These are phyloP conservation scores for Cytospora schulzeri DNA, from an alignment of 2,329 filamentous ascomycete species.

Conservation along the genomic window DNA sequence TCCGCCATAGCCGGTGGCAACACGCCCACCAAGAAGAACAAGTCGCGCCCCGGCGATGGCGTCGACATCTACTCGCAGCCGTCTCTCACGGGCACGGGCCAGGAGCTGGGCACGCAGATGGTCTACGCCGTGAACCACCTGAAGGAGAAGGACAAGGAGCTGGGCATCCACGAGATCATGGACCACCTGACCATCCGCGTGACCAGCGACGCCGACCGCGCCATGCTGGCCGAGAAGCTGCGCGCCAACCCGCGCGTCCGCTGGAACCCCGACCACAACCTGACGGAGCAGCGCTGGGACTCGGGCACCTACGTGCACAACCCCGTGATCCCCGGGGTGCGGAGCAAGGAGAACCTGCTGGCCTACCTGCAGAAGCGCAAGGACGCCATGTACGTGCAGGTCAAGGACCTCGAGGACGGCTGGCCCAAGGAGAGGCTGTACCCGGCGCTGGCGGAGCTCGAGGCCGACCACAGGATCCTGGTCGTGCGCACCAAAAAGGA, in stretches of 20 bases:
- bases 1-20: slow-evolving; percentile 52
- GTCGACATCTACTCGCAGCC: slow-evolving; percentile 74
- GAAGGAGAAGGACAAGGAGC: slow-evolving; percentile 69
- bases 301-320: slow-evolving; percentile 79
- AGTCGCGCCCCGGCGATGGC: slow-evolving; percentile 52
- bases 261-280: slow-evolving; percentile 57
- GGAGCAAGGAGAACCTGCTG: slow-evolving; percentile 74
- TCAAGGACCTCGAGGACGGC: slow-evolving; percentile 93
- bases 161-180: slow-evolving; percentile 75
- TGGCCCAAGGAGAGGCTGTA: slow-evolving; percentile 76
- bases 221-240: slow-evolving; percentile 68
- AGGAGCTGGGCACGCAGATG: slow-evolving; percentile 83
- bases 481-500: slow-evolving; percentile 94
- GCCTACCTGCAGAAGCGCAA: slow-evolving; percentile 79
- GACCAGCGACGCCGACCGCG: slow-evolving; percentile 62
- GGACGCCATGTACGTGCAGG: slow-evolving; percentile 77
- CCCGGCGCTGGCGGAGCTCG: slow-evolving; percentile 74
- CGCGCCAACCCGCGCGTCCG: slow-evolving; percentile 63
- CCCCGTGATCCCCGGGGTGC: slow-evolving; percentile 79
- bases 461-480: slow-evolving; percentile 76
- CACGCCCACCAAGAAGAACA: slow-evolving; percentile 65
- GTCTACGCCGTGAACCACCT: slow-evolving; percentile 85
- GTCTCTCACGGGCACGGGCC: slow-evolving; percentile 72
- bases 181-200: slow-evolving; percentile 75
- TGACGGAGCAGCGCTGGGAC: slow-evolving; percentile 68